These are phyloP conservation scores for Geoglossum glabrum DNA, from an alignment of 495 filamentous ascomycete species.

Conservation along the genomic window DNA sequence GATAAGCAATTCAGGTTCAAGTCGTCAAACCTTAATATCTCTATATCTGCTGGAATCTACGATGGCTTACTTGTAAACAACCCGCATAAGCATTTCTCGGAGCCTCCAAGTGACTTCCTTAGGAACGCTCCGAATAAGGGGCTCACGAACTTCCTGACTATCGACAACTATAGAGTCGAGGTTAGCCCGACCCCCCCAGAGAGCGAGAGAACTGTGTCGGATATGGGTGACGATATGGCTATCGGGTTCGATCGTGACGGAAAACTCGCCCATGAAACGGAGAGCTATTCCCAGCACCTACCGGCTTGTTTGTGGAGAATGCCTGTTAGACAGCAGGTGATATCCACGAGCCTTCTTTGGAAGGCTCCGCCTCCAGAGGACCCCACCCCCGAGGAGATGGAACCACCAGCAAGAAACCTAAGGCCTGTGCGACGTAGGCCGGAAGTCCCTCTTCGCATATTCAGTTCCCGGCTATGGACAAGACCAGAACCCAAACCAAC, in stretches of 20 bases:
- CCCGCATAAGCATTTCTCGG: constrained; percentile 19
- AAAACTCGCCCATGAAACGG: neutral
- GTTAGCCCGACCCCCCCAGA: constrained; percentile 31
- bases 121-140: constrained; percentile 20
- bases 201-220: constrained; percentile 13
- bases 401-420: constrained; percentile 20
- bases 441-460: constrained; percentile 4
- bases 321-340: neutral
- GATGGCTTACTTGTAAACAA: constrained; percentile 15
- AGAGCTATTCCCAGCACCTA: neutral
- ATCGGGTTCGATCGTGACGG: neutral
- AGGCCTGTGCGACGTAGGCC: constrained; percentile 6
- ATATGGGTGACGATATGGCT: constrained; percentile 6
- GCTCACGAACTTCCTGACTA: constrained; percentile 21
- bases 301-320: constrained; percentile 18
- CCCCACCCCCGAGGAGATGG: constrained; percentile 9
- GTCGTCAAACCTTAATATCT: neutral
- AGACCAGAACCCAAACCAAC: constrained; percentile 9
- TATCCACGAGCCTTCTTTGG: neutral
- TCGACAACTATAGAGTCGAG: constrained; percentile 13
- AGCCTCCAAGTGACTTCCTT: constrained; percentile 25
- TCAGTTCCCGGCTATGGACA: constrained; percentile 14
- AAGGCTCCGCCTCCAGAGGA: neutral
- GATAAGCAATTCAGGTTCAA: neutral
- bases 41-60: constrained; percentile 7